Evolutionary conservation across 345 rosid genomes (phyloP).

Genomic region (Salix viminalis): DNA sequence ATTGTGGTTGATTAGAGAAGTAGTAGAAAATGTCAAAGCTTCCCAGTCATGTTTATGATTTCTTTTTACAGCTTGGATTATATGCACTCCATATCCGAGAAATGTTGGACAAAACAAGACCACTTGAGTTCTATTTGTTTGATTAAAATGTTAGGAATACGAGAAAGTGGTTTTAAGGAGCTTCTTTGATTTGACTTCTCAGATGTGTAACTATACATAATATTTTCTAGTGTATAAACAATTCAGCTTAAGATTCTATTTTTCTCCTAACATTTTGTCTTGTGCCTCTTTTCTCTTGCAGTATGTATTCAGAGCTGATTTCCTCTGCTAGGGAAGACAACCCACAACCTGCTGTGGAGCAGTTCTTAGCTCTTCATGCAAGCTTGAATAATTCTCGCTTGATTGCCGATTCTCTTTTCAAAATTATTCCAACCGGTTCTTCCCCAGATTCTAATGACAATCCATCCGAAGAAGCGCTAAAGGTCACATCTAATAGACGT

Average conservation of each 20-base stretch:
- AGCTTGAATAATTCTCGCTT: conserved; percentile 48
- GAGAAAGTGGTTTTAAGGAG: background rate
- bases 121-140: background rate
- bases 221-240: background rate
- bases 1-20: background rate
- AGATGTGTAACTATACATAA: background rate
- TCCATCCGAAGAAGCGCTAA: conserved; percentile 64
- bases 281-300: conserved; percentile 28
- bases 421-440: conserved; percentile 34
- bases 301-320: conserved; percentile 65
- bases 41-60: background rate
- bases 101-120: background rate
- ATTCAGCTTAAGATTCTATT: background rate
- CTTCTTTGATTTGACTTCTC: background rate
- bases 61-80: background rate
- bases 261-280: background rate
- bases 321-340: conserved; percentile 77
- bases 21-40: background rate
- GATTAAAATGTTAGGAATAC: background rate
- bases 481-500: conserved; percentile 51
- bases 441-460: conserved; percentile 51
- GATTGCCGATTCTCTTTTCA: conserved; percentile 60
- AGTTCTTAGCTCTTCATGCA: conserved; percentile 70
- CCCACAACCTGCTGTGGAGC: conserved; percentile 84
- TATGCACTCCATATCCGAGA: background rate